Percentiles rank a stretch among this genome's conserved stretches.
Evolutionary conservation across 2,329 filamentous ascomycete species (phyloP).

Genomic region (Xylaria polymorpha): DNA sequence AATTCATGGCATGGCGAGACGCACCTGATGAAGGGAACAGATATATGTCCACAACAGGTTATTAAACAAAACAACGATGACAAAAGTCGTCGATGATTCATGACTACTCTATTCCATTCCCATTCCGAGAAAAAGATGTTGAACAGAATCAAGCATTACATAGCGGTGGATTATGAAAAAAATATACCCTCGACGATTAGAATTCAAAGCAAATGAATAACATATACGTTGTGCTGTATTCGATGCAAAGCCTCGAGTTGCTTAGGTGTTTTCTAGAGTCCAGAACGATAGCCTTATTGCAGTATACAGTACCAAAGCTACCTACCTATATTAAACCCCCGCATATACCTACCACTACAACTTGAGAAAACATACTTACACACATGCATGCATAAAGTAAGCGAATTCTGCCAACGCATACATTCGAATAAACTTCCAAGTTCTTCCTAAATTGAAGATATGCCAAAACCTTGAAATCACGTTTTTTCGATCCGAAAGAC

Average conservation of each 20-base stretch:
- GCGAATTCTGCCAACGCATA: conserved; percentile 8
- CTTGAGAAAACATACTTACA: conserved; percentile 12
- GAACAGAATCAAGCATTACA: conserved; percentile 21
- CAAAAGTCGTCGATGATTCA: conserved; percentile 14
- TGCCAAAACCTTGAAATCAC: neutral
- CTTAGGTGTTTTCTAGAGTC: neutral
- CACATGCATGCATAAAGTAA: conserved; percentile 12
- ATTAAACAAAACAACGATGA: conserved; percentile 8
- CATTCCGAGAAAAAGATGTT: conserved; percentile 4
- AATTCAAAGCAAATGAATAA: conserved; percentile 1
- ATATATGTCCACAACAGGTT: conserved; percentile 6
- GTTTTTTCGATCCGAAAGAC: neutral
- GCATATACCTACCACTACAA: neutral
- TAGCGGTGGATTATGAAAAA: conserved; percentile 33
- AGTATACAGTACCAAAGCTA: neutral
- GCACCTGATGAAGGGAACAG: neutral
- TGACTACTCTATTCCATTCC: conserved; percentile 13
- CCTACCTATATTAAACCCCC: conserved; percentile 14
- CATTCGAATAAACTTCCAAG: conserved; percentile 1
- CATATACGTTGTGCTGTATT: neutral
- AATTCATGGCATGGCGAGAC: neutral
- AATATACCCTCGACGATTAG: conserved; percentile 29
- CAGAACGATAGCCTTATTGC: conserved; percentile 18
- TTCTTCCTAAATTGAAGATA: neutral
- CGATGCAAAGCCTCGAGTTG: neutral